Evolutionary conservation across 2,329 filamentous ascomycete species (phyloP), one percentile per base, ranked within the genome.

Genomic region (Trichophyton benhamiae): DNA sequence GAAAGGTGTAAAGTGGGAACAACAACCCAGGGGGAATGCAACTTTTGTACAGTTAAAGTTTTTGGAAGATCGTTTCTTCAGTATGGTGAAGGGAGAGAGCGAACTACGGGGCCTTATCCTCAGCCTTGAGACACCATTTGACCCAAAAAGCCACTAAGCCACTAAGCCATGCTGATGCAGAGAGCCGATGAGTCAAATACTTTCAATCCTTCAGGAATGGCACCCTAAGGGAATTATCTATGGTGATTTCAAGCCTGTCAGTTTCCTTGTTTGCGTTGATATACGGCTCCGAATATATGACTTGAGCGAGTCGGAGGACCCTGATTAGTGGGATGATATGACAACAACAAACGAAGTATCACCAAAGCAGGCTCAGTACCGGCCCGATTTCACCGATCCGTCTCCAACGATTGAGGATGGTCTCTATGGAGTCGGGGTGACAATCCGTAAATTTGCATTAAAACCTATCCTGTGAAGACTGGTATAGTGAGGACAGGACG

Each of bases 401-500:
- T 58, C 63, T 36, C 63, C 53, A 53, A 57, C 58, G 11, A 57
- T 64, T 55, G 55, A 62, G 20, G 63, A 64, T 62, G 55, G 61
- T 41, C 55, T 61, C 15, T 61, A 62, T 46, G 36, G 58, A 9
- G 22, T 62, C 46, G 60, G 60, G 15, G 13, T 62, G n/a, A 62
- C 57, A 20, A 44, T 61, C 15, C 61, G 61, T 55, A 61, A 42
- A 55, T 64, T 27, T 64, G 59, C 38, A 62, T 59, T 30, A 27
- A 48, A 62, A 52, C 41, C 42, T 53, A 15, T 38, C 63, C 1
- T 64, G 63, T 52, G 49, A 62, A 27, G 63, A 42, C 57, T 61
- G 55, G 48, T 63, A 64, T 27, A 52, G 38, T n/a, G 63, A 64
- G 44, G 61, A 61, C 60, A 63, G 61, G 27, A 57, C 62, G 52